These are phyloP conservation scores for Knoxdaviesia capensis DNA, from an alignment of 2,329 filamentous ascomycete genomes.

Conservation along the genomic window DNA sequence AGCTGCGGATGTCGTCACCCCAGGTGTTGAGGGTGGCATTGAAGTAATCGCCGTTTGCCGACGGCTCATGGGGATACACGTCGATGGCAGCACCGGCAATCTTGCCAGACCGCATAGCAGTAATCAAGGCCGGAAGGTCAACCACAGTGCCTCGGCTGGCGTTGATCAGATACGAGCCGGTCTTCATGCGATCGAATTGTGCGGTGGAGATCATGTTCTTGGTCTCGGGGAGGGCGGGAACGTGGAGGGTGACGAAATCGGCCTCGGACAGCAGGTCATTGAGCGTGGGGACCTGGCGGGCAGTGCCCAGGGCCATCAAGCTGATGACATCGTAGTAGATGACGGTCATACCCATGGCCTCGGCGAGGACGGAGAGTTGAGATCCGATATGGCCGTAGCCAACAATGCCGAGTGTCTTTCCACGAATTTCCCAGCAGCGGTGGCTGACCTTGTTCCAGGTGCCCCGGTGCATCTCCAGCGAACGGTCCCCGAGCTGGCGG, in stretches of 20 bases:
- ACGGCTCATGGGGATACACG: constrained; percentile 87
- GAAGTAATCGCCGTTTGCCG: constrained; percentile 90
- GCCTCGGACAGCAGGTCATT: constrained; percentile 56
- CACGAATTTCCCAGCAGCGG: constrained; percentile 94
- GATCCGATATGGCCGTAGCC: constrained; percentile 96
- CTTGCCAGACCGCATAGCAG: constrained; percentile 69
- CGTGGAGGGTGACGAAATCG: constrained; percentile 89
- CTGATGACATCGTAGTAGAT: constrained; percentile 94
- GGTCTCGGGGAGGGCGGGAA: constrained; percentile 83
- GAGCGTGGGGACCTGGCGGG: constrained; percentile 62
- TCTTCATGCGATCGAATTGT: constrained; percentile 78
- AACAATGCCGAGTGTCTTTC: constrained; percentile 88
- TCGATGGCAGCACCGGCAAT: constrained; percentile 89
- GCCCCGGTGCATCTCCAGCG: constrained; percentile 80
- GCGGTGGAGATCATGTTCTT: constrained; percentile 71
- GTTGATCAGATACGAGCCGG: constrained; percentile 86
- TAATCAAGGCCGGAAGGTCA: constrained; percentile 79
- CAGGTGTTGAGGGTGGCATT: constrained; percentile 63
- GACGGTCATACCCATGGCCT: constrained; percentile 95
- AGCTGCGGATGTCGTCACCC: constrained; percentile 62
- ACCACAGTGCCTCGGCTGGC: constrained; percentile 86
- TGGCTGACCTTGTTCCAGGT: constrained; percentile 96
- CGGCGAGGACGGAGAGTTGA: constrained; percentile 84
- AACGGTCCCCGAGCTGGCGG: constrained; percentile 81
- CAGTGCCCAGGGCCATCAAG: constrained; percentile 82